These are phyloP conservation scores for Ascochyta koolunga DNA, from an alignment of 2,329 filamentous ascomycete species.

Conservation along the genomic window DNA sequence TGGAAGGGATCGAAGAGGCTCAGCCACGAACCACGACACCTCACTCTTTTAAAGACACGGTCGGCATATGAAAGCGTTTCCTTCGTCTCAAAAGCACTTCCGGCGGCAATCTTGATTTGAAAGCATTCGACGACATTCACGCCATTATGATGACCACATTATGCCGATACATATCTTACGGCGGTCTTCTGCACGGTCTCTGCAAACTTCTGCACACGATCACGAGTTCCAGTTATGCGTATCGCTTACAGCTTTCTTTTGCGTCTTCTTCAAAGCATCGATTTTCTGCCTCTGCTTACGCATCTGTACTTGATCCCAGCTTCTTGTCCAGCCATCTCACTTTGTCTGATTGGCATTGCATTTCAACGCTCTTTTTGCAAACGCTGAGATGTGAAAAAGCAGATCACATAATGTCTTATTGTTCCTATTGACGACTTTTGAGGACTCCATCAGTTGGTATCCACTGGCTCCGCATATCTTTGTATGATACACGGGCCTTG, in stretches of 20 bases:
- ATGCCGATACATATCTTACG: conserved; percentile 29
- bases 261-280: conserved; percentile 15
- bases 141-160: conserved; percentile 48
- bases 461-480: conserved; percentile 3
- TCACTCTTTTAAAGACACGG: conserved; percentile 52
- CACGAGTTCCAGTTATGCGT: conserved; percentile 28
- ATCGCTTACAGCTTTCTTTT: conserved; percentile 24
- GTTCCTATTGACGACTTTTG: conserved; percentile 41
- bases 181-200: conserved; percentile 44
- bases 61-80: conserved; percentile 50
- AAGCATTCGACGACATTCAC: conserved; percentile 48
- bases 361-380: conserved; percentile 38
- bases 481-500: conserved; percentile 42
- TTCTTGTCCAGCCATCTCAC: conserved; percentile 25
- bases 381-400: conserved; percentile 41
- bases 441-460: conserved; percentile 28
- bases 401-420: conserved; percentile 46
- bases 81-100: conserved; percentile 47
- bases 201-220: conserved; percentile 32
- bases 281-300: conserved; percentile 15
- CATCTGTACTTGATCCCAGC: conserved; percentile 16
- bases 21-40: conserved; percentile 49
- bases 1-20: conserved; percentile 48
- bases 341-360: conserved; percentile 29
- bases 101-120: conserved; percentile 48